A percentile compares a stretch with the other conserved stretches of the same genome.
Evolutionary conservation across 1,139 yeast species (phyloP).

Genomic region (Yamadazyma oceani): DNA sequence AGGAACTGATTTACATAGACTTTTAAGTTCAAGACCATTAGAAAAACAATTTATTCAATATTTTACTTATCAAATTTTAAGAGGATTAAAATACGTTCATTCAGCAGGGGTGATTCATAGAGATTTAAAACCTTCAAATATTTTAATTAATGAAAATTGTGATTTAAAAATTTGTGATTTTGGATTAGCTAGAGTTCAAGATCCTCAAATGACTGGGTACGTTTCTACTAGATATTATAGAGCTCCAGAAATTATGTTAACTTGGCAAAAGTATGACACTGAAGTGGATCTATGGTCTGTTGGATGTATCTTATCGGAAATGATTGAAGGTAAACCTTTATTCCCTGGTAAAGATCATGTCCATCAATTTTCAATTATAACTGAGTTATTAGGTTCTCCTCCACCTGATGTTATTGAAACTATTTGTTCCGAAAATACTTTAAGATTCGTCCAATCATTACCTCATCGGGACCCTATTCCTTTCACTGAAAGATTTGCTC

Average conservation of each 20-base stretch:
- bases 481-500: constrained; percentile 71
- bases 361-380: constrained; percentile 94
- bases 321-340: constrained; percentile 98
- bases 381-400: constrained; percentile 94
- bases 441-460: constrained; percentile 88
- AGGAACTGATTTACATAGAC: constrained; percentile 93
- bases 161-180: constrained; percentile 96
- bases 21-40: constrained; percentile 87
- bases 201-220: constrained; percentile 99
- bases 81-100: constrained; percentile 94
- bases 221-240: constrained; percentile 95
- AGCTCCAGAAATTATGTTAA: constrained; percentile 98
- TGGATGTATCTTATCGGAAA: constrained; percentile 98
- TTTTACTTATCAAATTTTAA: constrained; percentile 86
- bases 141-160: constrained; percentile 90
- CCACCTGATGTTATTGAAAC: constrained; percentile 96
- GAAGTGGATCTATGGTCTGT: constrained; percentile 99
- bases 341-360: constrained; percentile 99
- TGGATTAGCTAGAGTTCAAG: constrained; percentile 95
- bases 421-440: constrained; percentile 91
- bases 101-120: constrained; percentile 97
- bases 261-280: constrained; percentile 99
- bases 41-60: constrained; percentile 97
- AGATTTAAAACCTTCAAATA: constrained; percentile 91
- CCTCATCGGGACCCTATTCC: constrained; percentile 94